Conservation (phyloP, 2,329 filamentous ascomycete genomes). For the Madurella fahalii region DNA sequence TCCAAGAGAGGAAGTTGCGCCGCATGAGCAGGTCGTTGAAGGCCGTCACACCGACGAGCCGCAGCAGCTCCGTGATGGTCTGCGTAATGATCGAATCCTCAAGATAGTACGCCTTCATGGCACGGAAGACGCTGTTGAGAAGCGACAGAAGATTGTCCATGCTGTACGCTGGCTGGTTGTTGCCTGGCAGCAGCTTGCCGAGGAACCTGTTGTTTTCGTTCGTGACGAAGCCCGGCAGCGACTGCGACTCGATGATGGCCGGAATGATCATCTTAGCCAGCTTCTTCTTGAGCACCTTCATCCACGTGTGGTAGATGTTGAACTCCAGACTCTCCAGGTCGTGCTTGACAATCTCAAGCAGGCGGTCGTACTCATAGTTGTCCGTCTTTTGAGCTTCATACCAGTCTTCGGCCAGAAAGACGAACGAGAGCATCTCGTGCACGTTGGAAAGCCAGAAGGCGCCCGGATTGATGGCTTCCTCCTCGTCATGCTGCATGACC, state of each 20-base stretch:
- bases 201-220: slow-evolving; percentile 98
- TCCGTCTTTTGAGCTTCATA: slow-evolving; percentile 99
- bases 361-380: slow-evolving; percentile 96
- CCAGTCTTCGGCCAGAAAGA: slow-evolving; percentile 98
- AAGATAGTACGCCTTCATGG: slow-evolving; percentile 97
- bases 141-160: slow-evolving; percentile 98
- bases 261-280: slow-evolving; percentile 99
- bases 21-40: slow-evolving; percentile 99
- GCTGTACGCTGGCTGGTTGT: slow-evolving; percentile 90
- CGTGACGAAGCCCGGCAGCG: slow-evolving; percentile 94
- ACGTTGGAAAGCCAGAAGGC: slow-evolving; percentile 99
- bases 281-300: slow-evolving; percentile 99
- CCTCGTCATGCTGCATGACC: slow-evolving; percentile 97
- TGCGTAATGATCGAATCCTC: slow-evolving; percentile 96
- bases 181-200: slow-evolving; percentile 89
- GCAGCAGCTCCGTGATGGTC: slow-evolving; percentile 88
- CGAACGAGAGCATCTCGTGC: slow-evolving; percentile 99
- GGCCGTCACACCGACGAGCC: slow-evolving; percentile 90
- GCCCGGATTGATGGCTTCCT: slow-evolving; percentile 94
- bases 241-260: slow-evolving; percentile 98
- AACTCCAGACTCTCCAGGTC: slow-evolving; percentile 97
- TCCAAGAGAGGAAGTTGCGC: slow-evolving; percentile 98
- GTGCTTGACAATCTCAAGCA: slow-evolving; percentile 98
- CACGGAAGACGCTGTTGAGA: slow-evolving; percentile 94
- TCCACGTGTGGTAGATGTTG: slow-evolving; percentile 99